These are phyloP conservation scores for Trametes elegans DNA, from an alignment of 768 basidiomycete species.

Conservation along the genomic window DNA sequence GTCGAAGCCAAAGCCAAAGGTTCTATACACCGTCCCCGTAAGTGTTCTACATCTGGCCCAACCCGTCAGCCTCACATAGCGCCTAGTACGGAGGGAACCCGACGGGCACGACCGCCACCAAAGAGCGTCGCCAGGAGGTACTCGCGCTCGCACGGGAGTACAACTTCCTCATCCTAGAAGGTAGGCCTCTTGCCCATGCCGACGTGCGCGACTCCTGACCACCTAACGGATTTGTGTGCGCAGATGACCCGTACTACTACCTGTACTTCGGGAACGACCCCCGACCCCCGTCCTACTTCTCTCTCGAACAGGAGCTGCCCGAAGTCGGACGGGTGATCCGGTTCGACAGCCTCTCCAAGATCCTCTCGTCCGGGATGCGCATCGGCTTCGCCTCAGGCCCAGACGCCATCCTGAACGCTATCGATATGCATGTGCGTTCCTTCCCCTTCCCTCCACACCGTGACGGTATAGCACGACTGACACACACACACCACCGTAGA, in stretches of 20 bases:
- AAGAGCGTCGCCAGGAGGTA: constrained; percentile 68
- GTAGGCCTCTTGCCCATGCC: constrained; percentile 33
- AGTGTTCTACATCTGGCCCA: constrained; percentile 12
- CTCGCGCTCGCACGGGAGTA: constrained; percentile 73
- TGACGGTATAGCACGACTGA: not conserved
- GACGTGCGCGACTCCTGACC: not conserved
- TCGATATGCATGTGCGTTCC: constrained; percentile 67
- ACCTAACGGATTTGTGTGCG: not conserved
- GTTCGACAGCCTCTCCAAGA: constrained; percentile 90
- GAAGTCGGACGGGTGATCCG: constrained; percentile 79
- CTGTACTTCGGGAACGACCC: constrained; percentile 69
- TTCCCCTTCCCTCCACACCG: not conserved
- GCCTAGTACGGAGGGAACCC: constrained; percentile 84
- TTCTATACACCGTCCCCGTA: constrained; percentile 82
- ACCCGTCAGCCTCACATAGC: not conserved
- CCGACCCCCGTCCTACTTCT: constrained; percentile 78
- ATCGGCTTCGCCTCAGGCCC: constrained; percentile 85
- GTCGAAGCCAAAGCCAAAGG: constrained; percentile 71
- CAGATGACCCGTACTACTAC: constrained; percentile 82
- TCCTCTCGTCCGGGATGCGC: constrained; percentile 74
- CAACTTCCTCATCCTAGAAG: constrained; percentile 85
- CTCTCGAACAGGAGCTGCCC: constrained; percentile 61
- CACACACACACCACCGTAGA: constrained; percentile 40
- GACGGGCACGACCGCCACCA: constrained; percentile 75
- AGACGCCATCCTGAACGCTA: constrained; percentile 58